Conservation (phyloP, 371 early-diverging fungal species). For the Mucor irregularis region DNA sequence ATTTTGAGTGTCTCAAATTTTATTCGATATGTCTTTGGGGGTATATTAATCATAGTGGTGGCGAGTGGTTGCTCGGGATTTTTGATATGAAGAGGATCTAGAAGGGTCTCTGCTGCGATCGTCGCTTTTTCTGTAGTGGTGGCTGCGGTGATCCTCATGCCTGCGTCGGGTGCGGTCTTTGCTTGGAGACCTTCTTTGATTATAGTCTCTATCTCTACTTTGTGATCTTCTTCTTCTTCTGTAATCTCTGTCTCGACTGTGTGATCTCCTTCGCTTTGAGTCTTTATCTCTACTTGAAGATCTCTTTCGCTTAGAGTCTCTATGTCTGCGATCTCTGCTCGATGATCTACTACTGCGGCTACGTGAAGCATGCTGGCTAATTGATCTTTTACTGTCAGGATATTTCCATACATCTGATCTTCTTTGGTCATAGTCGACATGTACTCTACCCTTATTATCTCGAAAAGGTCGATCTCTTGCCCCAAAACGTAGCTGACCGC, state of each 20-base stretch:
- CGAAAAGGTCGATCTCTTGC: slow-evolving; percentile 59
- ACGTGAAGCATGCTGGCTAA: background rate
- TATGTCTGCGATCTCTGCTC: background rate
- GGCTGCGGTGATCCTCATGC: too few relatives aligned
- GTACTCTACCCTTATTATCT: background rate
- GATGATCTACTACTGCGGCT: background rate
- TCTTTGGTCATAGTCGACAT: background rate
- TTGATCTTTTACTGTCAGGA: background rate
- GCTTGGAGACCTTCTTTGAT: too few relatives aligned
- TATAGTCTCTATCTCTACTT: too few relatives aligned
- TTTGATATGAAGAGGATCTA: background rate
- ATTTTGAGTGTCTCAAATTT: background rate
- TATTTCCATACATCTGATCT: slow-evolving; percentile 1
- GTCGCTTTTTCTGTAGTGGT: too few relatives aligned
- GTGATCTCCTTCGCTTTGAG: too few relatives aligned
- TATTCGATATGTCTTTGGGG: background rate
- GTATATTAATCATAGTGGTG: background rate
- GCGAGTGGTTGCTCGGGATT: background rate
- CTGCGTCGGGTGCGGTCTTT: too few relatives aligned
- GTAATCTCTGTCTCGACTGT: too few relatives aligned
- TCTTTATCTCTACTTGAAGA: too few relatives aligned
- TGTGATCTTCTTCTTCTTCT: too few relatives aligned
- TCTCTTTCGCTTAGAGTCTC: too few relatives aligned
- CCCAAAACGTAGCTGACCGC: slow-evolving; percentile 66
- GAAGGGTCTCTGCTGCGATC: too few relatives aligned